Base-by-base conservation (phyloP, 1,139 yeast species). In the Saccharomyces hybrid region DNA sequence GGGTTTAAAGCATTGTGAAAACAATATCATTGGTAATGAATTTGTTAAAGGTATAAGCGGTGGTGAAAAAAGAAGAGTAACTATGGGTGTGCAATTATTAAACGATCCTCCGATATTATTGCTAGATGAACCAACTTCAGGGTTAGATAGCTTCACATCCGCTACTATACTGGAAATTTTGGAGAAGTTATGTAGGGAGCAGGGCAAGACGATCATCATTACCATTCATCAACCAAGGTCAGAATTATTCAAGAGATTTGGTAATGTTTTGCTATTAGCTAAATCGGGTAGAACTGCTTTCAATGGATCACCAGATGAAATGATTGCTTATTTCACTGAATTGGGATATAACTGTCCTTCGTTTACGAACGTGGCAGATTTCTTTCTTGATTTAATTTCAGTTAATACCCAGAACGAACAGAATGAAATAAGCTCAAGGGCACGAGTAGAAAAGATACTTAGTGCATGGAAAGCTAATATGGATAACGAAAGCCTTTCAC, bases 121-220 rank as follows among this genome's bases (percentile, higher is more conserved):
- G 54, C 71, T 88, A 46, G 97, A 89, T 70, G 97, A 89, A 62
- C 96, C 96, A 1, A 88, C 96, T 0, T 86, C 95, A 0, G 96
- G 97, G 0, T 74, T 89, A 26, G 96, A 89, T 68, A 81, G 93
- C 25, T 82, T 87, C 53, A 87, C 95, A 0, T 88, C 96, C 0
- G 76, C 81, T 1, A 79, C 90, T 0, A 86, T 88, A 49, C 69
- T 89, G 48, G 76, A 77, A 42, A 81, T 88, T 50, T 73, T 89
- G 55, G 75, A 80, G 48, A 74, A 75, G 3, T 70, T 89, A 46
- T 82, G 89, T 0, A 63, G 65, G 1, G 74, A 76, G 13, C 78
- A 79, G 52, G 84, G 86, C 0, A 82, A 88, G 19, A 88, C 96
- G 0, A 74, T 89, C 11, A 80, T 89, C 41, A 75, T 88, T 64